These are phyloP conservation scores for Lachancea thermotolerans DNA, from an alignment of 805 yeast genomes.

Conservation along the genomic window DNA sequence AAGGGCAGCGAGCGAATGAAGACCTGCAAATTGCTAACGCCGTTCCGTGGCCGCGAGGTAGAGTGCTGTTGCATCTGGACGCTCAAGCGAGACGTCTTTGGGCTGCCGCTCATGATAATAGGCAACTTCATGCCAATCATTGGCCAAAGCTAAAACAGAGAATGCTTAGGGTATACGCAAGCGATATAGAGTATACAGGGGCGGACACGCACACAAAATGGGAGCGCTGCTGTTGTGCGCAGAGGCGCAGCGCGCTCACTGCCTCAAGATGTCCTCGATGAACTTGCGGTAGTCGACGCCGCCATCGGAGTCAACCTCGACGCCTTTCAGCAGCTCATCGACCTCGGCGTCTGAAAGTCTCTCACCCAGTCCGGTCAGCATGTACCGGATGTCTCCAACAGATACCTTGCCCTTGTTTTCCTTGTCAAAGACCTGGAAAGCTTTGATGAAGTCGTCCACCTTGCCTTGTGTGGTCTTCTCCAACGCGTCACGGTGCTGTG, in stretches of 20 bases:
- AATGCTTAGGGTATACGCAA: neutral
- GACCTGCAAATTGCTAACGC: conserved; percentile 71
- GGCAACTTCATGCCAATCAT: conserved; percentile 86
- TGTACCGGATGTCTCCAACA: conserved; percentile 93
- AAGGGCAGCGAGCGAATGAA: conserved; percentile 85
- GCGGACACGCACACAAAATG: neutral
- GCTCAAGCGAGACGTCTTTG: conserved; percentile 87
- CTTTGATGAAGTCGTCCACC: conserved; percentile 74
- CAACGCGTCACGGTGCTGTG: conserved; percentile 20
- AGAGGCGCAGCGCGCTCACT: conserved; percentile 36
- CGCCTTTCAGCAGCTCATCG: conserved; percentile 93
- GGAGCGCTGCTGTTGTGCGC: neutral
- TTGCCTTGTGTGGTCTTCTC: conserved; percentile 30
- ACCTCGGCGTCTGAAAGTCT: conserved; percentile 86
- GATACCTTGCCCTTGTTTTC: conserved; percentile 93
- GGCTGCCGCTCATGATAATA: conserved; percentile 93
- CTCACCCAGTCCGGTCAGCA: conserved; percentile 93
- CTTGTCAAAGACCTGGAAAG: conserved; percentile 96
- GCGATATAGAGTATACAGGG: neutral
- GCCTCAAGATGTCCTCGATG: conserved; percentile 88
- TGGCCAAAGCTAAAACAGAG: neutral
- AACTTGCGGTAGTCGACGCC: conserved; percentile 92
- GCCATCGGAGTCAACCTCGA: conserved; percentile 87
- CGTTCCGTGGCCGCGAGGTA: conserved; percentile 42
- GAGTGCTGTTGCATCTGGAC: conserved; percentile 89